Conservation (phyloP, 345 rosid species). For the Populus pruinosa region DNA sequence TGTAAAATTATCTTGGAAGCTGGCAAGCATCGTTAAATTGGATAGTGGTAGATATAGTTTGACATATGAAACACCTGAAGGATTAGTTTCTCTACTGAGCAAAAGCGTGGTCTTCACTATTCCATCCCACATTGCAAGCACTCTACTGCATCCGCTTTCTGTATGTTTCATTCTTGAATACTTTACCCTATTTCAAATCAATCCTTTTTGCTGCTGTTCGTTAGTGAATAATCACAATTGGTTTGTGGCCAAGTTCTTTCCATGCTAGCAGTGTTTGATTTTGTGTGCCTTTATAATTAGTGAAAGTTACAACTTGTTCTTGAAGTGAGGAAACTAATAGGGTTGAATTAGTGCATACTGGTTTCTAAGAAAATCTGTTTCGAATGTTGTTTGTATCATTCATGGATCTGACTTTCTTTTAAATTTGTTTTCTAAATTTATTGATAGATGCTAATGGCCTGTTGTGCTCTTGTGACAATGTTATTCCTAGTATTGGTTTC, state of each 20-base stretch:
- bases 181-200: not conserved
- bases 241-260: not conserved
- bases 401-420: not conserved
- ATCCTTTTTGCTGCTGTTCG: not conserved
- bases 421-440: not conserved
- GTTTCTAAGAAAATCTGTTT: not conserved
- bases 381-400: not conserved
- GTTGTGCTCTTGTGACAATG: not conserved
- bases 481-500: not conserved
- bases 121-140: slow-evolving; percentile 79
- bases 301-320: not conserved
- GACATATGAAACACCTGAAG: slow-evolving; percentile 89
- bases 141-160: slow-evolving; percentile 67
- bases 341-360: not conserved
- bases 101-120: slow-evolving; percentile 79
- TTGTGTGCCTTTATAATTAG: not conserved
- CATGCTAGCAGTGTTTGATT: not conserved
- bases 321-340: not conserved
- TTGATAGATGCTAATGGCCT: not conserved
- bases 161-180: slow-evolving; percentile 42
- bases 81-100: slow-evolving; percentile 60
- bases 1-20: slow-evolving; percentile 86
- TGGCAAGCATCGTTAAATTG: slow-evolving; percentile 56
- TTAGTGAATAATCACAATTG: not conserved
- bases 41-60: slow-evolving; percentile 56